These are phyloP conservation scores for Corylus americana DNA, from an alignment of 306 rosid species.

Conservation along the genomic window DNA sequence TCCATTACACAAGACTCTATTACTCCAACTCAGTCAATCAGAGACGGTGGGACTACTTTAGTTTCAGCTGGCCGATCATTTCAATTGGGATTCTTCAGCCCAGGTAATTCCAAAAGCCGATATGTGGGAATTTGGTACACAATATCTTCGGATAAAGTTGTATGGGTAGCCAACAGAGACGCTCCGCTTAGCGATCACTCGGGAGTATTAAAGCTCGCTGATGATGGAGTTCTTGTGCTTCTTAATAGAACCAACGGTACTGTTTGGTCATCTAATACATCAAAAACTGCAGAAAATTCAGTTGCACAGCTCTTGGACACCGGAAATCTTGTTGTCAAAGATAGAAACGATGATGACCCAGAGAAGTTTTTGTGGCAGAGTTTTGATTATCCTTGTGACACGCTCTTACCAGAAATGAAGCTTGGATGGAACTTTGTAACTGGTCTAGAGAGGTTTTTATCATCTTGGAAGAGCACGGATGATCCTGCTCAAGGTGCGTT, in stretches of 20 bases:
- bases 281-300: conserved; percentile 1
- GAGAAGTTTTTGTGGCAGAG: background rate
- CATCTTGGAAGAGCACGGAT: background rate
- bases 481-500: conserved; percentile 47
- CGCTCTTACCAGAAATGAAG: no score
- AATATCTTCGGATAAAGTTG: conserved; percentile 29
- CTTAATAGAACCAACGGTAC: background rate
- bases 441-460: no score
- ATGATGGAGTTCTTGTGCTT: conserved; percentile 38
- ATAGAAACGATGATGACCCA: background rate
- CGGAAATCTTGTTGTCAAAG: conserved; percentile 42
- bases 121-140: conserved; percentile 64
- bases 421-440: no score
- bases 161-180: conserved; percentile 62
- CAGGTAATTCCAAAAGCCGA: conserved; percentile 40
- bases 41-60: conserved; percentile 32
- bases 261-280: conserved; percentile 19
- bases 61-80: conserved; percentile 41
- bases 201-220: conserved; percentile 26
- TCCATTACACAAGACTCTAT: conserved; percentile 37
- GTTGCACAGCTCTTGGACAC: conserved; percentile 33
- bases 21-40: conserved; percentile 28
- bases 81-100: conserved; percentile 60
- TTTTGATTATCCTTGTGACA: no score
- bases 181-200: conserved; percentile 38